Base-by-base conservation (phyloP, 495 filamentous ascomycete genomes). In the Penicillium antarcticum region DNA sequence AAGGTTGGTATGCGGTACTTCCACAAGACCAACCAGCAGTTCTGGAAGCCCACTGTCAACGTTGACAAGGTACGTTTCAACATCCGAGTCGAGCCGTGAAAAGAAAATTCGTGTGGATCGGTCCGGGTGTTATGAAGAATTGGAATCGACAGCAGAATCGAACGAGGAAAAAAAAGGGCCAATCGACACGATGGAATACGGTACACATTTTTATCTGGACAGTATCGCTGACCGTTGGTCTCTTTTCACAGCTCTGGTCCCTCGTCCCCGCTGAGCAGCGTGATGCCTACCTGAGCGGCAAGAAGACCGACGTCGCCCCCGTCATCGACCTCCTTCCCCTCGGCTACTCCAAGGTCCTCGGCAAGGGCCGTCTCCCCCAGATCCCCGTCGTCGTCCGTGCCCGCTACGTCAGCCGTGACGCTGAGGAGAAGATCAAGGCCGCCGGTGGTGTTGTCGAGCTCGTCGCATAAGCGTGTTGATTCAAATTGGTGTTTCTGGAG, bases 1-100 rank as follows among this genome's bases (percentile, higher is more conserved):
- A 96, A 96, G 80, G 91, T 96, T 54, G 91, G 91, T 80, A 96
- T 95, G 91, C 78, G 91, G 58, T 91, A 94, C 80, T 81, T 95
- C 87, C 91, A 95, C 81, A 89, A 89, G 79, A 82, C 84, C 67
- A 78, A 82, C 61, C 89, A 89, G 79, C 86, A 90, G 59, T 89
- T 88, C 83, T 96, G 91, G 91, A 94, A 91, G 76, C 89, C 89
- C 56, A 80, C 84, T 45, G 83, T 95, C 84, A 95, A 95, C 76
- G 74, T 95, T 63, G 89, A 95, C 72, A 95, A 92, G 86, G 87
- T 91, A 76, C 65, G 72, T 75, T 53, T 46, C 18, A 43, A 35
- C 36, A 24, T 35, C 44, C 48, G 41, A 53, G 42, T 42, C 53
- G 47, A 50, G 34, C 47, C 45, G 18, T 42, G 47, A 49, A 45